Conservation (phyloP, 768 basidiomycete genomes). For the Podaxis mareebaensis region DNA sequence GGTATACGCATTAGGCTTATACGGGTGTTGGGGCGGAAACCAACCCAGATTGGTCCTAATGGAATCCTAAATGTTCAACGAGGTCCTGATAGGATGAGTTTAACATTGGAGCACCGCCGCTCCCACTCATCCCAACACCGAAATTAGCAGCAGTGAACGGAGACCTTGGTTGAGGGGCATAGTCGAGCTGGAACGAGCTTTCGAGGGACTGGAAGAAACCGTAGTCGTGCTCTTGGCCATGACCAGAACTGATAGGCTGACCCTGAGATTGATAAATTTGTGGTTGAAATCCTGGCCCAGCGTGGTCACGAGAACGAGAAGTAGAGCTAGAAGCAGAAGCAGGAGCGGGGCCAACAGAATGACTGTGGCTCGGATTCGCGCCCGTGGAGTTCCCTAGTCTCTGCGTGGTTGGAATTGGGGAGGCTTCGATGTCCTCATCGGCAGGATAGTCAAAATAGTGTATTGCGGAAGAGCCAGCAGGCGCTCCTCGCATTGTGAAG, state of each 20-base stretch:
- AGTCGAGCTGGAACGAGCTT: conserved; percentile 11
- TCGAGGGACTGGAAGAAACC: conserved; percentile 9
- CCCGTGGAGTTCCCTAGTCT: background rate
- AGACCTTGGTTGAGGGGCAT: conserved; percentile 13
- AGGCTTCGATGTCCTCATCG: conserved; percentile 2
- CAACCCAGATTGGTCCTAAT: conserved; percentile 18
- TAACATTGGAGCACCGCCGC: conserved; percentile 32
- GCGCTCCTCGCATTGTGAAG: conserved; percentile 21
- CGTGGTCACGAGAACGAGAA: conserved; percentile 3
- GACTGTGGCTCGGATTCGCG: background rate
- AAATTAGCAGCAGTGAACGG: conserved; percentile 13
- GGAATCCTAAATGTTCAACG: conserved; percentile 64
- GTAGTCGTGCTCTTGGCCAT: background rate
- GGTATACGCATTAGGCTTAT: background rate
- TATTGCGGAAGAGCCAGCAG: conserved; percentile 13
- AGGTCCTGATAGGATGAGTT: conserved; percentile 70
- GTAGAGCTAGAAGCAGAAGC: background rate
- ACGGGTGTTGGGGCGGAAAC: background rate
- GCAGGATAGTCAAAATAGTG: conserved; percentile 21
- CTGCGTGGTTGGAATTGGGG: background rate
- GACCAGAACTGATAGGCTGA: background rate
- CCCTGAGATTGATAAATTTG: background rate
- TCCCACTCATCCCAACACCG: conserved; percentile 3
- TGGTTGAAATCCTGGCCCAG: background rate
- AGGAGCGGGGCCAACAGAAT: background rate